Percentiles rank a stretch among this genome's conserved stretches.
Evolutionary conservation across 2,329 filamentous ascomycete species (phyloP).

Genomic region (Alternaria gaisen): DNA sequence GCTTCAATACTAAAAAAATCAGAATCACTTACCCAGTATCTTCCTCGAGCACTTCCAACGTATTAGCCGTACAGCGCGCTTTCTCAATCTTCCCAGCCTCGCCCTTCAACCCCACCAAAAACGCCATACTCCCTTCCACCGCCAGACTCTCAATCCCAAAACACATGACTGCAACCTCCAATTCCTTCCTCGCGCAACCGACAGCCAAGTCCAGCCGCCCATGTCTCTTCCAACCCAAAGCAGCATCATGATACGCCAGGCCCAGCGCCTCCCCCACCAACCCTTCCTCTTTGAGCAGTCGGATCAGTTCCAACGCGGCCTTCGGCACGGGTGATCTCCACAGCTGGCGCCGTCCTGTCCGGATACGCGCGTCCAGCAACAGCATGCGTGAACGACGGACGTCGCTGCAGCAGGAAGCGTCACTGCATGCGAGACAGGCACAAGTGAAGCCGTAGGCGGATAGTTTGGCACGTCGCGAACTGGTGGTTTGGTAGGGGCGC

Average conservation of each 20-base stretch:
- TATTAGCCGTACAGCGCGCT: background rate
- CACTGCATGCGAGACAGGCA: conserved; percentile 38
- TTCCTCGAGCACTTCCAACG: background rate
- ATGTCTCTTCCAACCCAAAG: conserved; percentile 24
- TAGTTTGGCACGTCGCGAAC: conserved; percentile 29
- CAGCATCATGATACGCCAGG: conserved; percentile 29
- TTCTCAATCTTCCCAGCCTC: background rate
- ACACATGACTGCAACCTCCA: conserved; percentile 22
- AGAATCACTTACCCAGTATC: background rate
- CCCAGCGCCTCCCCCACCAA: conserved; percentile 30
- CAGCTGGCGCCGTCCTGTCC: conserved; percentile 20
- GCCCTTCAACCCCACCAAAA: conserved; percentile 10
- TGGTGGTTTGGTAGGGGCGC: conserved; percentile 28
- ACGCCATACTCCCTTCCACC: conserved; percentile 17
- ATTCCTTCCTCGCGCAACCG: conserved; percentile 20
- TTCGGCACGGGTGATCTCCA: conserved; percentile 24
- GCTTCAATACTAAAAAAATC: background rate
- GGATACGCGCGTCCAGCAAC: conserved; percentile 23
- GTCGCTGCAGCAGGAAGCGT: conserved; percentile 14
- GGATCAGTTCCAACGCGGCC: conserved; percentile 24
- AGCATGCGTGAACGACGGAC: conserved; percentile 26
- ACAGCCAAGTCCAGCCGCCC: conserved; percentile 23
- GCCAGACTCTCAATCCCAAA: conserved; percentile 20
- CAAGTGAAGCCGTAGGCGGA: conserved; percentile 34
- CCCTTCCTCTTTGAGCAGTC: conserved; percentile 26